Evolutionary conservation across 176 grass and related monocot species (phyloP).

Genomic region (Musa troglodytarum): DNA sequence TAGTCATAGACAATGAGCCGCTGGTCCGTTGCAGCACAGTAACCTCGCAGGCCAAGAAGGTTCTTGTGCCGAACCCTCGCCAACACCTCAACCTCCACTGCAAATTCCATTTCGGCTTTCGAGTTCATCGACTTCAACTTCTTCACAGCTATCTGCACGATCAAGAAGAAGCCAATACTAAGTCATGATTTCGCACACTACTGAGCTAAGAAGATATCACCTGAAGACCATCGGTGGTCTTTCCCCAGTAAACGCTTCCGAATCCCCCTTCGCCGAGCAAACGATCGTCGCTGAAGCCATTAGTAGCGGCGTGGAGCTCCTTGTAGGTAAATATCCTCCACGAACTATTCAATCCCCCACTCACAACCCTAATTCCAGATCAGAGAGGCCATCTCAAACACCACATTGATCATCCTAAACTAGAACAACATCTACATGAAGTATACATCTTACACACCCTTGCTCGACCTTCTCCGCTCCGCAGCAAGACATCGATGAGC

Average conservation of each 20-base stretch:
- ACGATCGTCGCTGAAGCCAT: conserved; percentile 60
- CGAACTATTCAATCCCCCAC: conserved; percentile 21
- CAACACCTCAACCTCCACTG: conserved; percentile 59
- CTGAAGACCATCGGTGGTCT: conserved; percentile 50
- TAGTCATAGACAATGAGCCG: conserved; percentile 74
- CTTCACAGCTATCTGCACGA: conserved; percentile 54
- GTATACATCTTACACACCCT: conserved; percentile 4
- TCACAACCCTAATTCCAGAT: conserved; percentile 17
- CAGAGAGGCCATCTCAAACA: neutral
- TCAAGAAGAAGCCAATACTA: neutral
- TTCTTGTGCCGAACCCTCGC: conserved; percentile 56
- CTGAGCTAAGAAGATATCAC: neutral
- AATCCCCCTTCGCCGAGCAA: conserved; percentile 73
- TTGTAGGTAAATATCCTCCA: conserved; percentile 70
- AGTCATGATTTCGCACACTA: neutral
- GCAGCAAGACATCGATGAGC: conserved; percentile 38
- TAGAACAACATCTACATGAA: neutral
- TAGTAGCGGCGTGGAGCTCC: conserved; percentile 50
- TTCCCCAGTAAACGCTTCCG: conserved; percentile 62
- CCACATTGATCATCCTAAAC: neutral
- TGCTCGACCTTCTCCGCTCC: conserved; percentile 36
- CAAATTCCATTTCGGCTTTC: conserved; percentile 81
- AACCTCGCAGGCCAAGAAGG: conserved; percentile 53
- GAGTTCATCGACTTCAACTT: conserved; percentile 49
- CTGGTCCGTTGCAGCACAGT: conserved; percentile 41